Evolutionary conservation across 345 rosid genomes (phyloP).

Genomic region (Conringia planisiliqua): DNA sequence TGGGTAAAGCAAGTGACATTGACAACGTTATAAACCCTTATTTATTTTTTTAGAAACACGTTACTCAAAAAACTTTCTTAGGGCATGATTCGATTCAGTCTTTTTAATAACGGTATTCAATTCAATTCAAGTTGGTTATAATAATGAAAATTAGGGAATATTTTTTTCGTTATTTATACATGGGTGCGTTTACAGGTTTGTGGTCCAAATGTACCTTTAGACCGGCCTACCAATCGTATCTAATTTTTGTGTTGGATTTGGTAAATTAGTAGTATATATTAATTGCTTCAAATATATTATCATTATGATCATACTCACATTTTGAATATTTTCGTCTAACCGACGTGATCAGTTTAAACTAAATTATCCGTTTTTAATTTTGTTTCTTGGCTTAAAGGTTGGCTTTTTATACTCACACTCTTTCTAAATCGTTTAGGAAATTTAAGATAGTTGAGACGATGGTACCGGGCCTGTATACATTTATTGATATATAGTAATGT

Average conservation of each 20-base stretch:
- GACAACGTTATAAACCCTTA: not conserved
- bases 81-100: not conserved
- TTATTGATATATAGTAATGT: not conserved
- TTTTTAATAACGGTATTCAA: not conserved
- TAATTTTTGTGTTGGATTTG: conserved; percentile 28
- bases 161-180: too few relatives aligned
- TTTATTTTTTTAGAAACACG: not conserved
- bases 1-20: not conserved
- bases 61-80: conserved; percentile 2
- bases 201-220: conserved; percentile 22
- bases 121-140: not conserved
- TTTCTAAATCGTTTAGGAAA: not conserved
- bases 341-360: not conserved
- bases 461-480: too few relatives aligned
- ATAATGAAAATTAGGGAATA: not conserved
- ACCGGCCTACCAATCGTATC: conserved; percentile 35
- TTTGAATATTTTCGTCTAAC: not conserved
- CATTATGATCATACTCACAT: not conserved
- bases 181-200: conserved; percentile 27
- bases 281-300: not conserved
- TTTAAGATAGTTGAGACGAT: not conserved
- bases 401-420: not conserved
- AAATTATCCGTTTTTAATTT: not conserved
- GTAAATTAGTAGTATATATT: conserved; percentile 4
- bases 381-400: conserved; percentile 8